phyloP scores from a whole-genome alignment of 805 yeast genomes.

The Cyberlindnera nakhonratchasimensis region DNA sequence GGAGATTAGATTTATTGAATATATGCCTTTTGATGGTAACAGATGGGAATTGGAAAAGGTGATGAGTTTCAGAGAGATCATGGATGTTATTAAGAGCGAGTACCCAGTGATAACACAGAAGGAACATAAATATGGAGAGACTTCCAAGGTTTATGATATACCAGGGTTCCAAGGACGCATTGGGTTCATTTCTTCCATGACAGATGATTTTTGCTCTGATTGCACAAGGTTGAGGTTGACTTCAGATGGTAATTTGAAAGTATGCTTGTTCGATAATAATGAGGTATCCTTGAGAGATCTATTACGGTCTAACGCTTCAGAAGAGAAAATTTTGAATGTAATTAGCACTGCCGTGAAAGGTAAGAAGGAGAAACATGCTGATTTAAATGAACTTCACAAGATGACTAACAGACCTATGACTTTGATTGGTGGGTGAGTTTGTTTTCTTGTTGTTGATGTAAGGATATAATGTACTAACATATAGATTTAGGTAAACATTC shows the following conservation, averaged over 20 bases:
- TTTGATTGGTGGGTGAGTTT: slow-evolving; percentile 47
- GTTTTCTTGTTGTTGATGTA: too few relatives aligned
- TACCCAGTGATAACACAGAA: slow-evolving; percentile 30
- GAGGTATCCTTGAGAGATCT: slow-evolving; percentile 47
- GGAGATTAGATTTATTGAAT: slow-evolving; percentile 52
- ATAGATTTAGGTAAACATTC: not conserved
- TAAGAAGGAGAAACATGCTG: slow-evolving; percentile 52
- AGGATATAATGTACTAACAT: not conserved
- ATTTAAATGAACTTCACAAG: slow-evolving; percentile 42
- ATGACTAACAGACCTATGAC: slow-evolving; percentile 54
- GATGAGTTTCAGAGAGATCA: slow-evolving; percentile 43
- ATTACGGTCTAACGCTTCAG: slow-evolving; percentile 35
- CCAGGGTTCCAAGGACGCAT: slow-evolving; percentile 42
- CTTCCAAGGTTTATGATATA: slow-evolving; percentile 44
- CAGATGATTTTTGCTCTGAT: slow-evolving; percentile 47
- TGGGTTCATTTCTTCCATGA: slow-evolving; percentile 57
- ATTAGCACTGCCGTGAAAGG: slow-evolving; percentile 43
- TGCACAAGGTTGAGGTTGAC: slow-evolving; percentile 52
- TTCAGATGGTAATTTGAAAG: slow-evolving; percentile 52
- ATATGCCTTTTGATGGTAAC: slow-evolving; percentile 58
- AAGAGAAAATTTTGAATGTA: slow-evolving; percentile 35
- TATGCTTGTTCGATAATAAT: slow-evolving; percentile 50
- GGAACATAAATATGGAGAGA: slow-evolving; percentile 40
- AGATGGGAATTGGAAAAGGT: slow-evolving; percentile 46
- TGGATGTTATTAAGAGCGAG: slow-evolving; percentile 30